phyloP scores from a whole-genome alignment of 2,329 filamentous ascomycete genomes.

The Fusarium hostae region DNA sequence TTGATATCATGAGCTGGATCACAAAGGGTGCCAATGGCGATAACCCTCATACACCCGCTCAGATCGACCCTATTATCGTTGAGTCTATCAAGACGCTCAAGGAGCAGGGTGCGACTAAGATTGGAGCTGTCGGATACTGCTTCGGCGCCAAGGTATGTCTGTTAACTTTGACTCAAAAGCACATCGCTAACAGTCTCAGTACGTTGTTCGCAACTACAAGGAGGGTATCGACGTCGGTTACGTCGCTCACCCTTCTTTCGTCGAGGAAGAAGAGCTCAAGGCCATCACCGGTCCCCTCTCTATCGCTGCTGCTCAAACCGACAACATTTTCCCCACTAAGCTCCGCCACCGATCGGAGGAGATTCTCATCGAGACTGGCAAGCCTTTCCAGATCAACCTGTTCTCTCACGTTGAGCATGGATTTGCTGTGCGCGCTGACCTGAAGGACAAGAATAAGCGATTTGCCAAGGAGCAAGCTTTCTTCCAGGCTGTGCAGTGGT shows the following conservation, averaged over 20 bases:
- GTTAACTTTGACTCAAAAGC: accelerated
- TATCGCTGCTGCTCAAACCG: constrained; percentile 72
- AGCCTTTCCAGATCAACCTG: constrained; percentile 75
- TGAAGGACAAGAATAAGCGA: constrained; percentile 60
- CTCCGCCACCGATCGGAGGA: constrained; percentile 68
- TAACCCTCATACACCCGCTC: constrained; percentile 54
- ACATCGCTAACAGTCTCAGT: constrained; percentile 54
- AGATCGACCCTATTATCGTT: constrained; percentile 50
- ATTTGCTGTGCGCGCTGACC: constrained; percentile 76
- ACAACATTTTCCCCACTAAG: constrained; percentile 66
- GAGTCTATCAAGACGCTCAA: constrained; percentile 64
- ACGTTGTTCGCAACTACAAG: constrained; percentile 74
- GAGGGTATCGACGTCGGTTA: constrained; percentile 67
- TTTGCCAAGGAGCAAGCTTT: constrained; percentile 85
- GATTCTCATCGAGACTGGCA: constrained; percentile 62
- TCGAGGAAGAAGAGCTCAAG: constrained; percentile 68
- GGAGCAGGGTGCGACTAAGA: constrained; percentile 60
- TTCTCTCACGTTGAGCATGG: constrained; percentile 78
- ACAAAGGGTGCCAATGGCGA: constrained; percentile 58
- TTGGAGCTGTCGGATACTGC: constrained; percentile 72
- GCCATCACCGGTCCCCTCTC: constrained; percentile 66
- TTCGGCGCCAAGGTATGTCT: constrained; percentile 70
- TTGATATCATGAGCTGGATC: constrained; percentile 51
- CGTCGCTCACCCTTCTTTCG: constrained; percentile 72
- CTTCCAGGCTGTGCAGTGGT: constrained; percentile 79